Conservation (phyloP, 352 stramenopile species). For the Globisporangium iwayamae region DNA sequence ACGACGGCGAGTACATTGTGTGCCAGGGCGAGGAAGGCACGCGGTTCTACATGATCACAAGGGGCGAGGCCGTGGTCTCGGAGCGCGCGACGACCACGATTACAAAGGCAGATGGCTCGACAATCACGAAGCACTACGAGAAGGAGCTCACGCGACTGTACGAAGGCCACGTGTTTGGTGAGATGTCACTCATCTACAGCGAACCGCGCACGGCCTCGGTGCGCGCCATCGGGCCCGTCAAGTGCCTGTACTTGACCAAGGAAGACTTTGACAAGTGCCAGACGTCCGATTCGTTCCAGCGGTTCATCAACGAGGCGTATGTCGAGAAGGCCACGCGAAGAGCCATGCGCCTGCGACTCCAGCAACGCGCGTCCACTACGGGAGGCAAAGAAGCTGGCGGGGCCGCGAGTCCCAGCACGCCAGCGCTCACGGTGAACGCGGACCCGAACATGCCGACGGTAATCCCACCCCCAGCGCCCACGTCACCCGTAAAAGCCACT, state of each 20-base stretch:
- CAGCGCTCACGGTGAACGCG: slow-evolving; percentile 15
- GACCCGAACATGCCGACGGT: slow-evolving; percentile 28
- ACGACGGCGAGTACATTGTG: slow-evolving; percentile 86
- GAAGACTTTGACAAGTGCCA: slow-evolving; percentile 87
- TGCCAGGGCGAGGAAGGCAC: slow-evolving; percentile 85
- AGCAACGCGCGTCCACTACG: slow-evolving; percentile 44
- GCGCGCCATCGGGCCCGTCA: slow-evolving; percentile 70
- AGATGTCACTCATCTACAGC: slow-evolving; percentile 88
- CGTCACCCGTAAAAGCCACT: slow-evolving; percentile 56
- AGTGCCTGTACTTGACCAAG: slow-evolving; percentile 84
- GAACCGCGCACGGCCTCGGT: slow-evolving; percentile 83
- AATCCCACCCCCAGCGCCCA: slow-evolving; percentile 38
- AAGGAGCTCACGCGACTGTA: slow-evolving; percentile 83
- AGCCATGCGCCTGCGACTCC: slow-evolving; percentile 73
- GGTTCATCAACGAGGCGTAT: slow-evolving; percentile 83
- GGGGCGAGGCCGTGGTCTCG: slow-evolving; percentile 78
- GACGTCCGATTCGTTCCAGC: slow-evolving; percentile 78
- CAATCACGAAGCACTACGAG: slow-evolving; percentile 44
- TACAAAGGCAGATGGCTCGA: slow-evolving; percentile 10
- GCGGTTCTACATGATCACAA: slow-evolving; percentile 89
- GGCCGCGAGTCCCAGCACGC: slow-evolving; percentile 3
- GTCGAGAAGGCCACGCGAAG: slow-evolving; percentile 82
- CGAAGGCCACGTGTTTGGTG: slow-evolving; percentile 86
- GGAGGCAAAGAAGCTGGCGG: slow-evolving; percentile 16
- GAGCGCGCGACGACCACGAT: slow-evolving; percentile 44